These are phyloP conservation scores for Gymnopilus junonius DNA, from an alignment of 768 basidiomycete genomes.

Conservation along the genomic window DNA sequence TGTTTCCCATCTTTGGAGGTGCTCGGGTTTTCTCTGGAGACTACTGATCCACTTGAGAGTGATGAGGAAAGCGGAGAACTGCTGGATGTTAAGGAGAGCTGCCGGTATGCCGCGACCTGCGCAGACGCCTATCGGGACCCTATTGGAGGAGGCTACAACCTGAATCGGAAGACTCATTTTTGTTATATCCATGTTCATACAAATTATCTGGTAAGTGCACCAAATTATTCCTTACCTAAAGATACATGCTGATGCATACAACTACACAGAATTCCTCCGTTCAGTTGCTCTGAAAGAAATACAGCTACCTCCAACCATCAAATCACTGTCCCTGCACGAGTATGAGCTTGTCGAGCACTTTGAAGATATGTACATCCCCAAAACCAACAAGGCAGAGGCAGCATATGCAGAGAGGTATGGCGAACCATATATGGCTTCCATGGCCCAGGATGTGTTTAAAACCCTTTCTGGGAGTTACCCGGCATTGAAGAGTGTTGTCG, in stretches of 20 bases:
- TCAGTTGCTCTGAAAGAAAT: not conserved
- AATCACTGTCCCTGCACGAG: too few relatives aligned
- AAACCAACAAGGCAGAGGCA: not conserved
- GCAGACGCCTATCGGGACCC: not conserved
- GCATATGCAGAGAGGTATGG: not conserved
- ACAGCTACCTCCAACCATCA: too few relatives aligned
- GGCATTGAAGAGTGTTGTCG: not conserved
- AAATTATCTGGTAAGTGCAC: not conserved
- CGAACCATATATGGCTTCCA: not conserved
- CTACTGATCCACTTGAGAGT: not conserved
- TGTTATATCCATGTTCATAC: not conserved
- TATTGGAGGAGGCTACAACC: not conserved
- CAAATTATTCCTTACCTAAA: not conserved
- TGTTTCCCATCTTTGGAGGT: not conserved
- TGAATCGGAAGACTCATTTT: not conserved
- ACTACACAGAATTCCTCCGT: not conserved
- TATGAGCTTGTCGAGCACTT: too few relatives aligned
- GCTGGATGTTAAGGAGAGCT: too few relatives aligned
- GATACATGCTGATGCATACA: not conserved
- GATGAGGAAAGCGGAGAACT: not conserved
- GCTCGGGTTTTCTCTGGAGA: not conserved
- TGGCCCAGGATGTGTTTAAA: not conserved
- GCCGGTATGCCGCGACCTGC: not conserved
- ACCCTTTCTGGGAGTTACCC: not conserved
- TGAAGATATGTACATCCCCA: too few relatives aligned